Evolutionary conservation across 1,284 basidiomycete genomes (phyloP).

Genomic region (Rhodotorula sp.): DNA sequence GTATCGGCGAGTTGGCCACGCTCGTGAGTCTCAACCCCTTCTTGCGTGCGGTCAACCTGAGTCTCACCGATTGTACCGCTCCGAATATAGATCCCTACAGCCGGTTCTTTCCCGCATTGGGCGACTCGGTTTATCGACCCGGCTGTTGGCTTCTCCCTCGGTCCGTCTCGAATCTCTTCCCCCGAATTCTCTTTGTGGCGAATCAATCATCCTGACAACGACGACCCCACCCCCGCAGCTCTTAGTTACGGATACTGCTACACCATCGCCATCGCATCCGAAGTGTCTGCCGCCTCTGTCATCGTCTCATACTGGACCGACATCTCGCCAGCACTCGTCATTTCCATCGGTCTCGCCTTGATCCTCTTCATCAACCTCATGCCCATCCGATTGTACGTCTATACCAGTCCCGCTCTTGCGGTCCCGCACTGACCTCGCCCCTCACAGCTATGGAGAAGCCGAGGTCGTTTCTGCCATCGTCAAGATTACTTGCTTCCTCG

Average conservation of each 20-base stretch:
- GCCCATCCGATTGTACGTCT: constrained; percentile 21
- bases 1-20: constrained; percentile 27
- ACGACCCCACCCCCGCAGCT: background rate
- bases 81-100: constrained; percentile 21
- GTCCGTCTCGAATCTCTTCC: background rate
- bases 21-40: no score
- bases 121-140: constrained; percentile 21
- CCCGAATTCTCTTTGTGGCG: no score
- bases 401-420: background rate
- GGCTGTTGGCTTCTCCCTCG: constrained; percentile 25
- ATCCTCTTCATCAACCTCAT: constrained; percentile 34
- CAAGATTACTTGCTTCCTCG: constrained; percentile 33
- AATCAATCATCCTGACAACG: no score
- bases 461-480: constrained; percentile 26
- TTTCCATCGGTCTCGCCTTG: constrained; percentile 25
- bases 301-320: constrained; percentile 51
- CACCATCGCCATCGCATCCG: constrained; percentile 35
- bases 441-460: constrained; percentile 19
- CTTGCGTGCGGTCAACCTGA: no score
- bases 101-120: constrained; percentile 35
- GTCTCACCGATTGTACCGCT: background rate
- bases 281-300: constrained; percentile 32
- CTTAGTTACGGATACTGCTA: constrained; percentile 19
- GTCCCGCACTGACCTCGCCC: background rate
- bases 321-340: constrained; percentile 35